These are phyloP conservation scores for Grifola frondosa DNA, from an alignment of 1,284 basidiomycete species.

Conservation along the genomic window DNA sequence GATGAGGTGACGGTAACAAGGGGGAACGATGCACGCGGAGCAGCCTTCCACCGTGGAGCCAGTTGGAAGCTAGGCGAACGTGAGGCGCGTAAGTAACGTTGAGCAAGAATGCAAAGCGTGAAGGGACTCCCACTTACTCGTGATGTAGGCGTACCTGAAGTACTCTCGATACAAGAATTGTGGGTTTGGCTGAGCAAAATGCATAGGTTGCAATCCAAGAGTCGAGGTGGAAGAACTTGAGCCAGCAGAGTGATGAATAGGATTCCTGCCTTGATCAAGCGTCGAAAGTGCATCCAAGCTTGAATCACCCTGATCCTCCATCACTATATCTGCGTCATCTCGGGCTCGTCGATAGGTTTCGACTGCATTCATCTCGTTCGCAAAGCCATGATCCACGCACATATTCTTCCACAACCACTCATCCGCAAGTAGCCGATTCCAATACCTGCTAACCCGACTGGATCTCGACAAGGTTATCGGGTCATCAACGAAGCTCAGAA, in stretches of 20 bases:
- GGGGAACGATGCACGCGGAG: constrained; percentile 73
- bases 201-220: constrained; percentile 5
- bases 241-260: too few species aligned
- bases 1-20: constrained; percentile 18
- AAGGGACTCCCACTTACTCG: constrained; percentile 52
- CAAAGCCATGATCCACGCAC: constrained; percentile 64
- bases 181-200: constrained; percentile 8
- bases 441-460: constrained; percentile 73
- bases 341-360: constrained; percentile 6
- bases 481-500: constrained; percentile 83
- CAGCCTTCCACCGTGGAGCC: constrained; percentile 80
- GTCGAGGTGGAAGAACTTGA: constrained; percentile 3
- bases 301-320: not conserved
- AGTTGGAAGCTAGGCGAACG: constrained; percentile 67
- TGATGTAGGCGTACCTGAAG: constrained; percentile 78
- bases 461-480: constrained; percentile 75
- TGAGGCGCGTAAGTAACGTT: not conserved
- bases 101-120: not conserved
- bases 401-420: constrained; percentile 85
- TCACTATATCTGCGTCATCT: not conserved
- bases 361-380: constrained; percentile 16
- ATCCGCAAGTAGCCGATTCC: constrained; percentile 79
- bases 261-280: too few species aligned
- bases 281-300: too few species aligned
- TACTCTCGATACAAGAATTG: constrained; percentile 63